Conservation (phyloP, 352 stramenopile genomes). For the Pythium phragmitis region DNA sequence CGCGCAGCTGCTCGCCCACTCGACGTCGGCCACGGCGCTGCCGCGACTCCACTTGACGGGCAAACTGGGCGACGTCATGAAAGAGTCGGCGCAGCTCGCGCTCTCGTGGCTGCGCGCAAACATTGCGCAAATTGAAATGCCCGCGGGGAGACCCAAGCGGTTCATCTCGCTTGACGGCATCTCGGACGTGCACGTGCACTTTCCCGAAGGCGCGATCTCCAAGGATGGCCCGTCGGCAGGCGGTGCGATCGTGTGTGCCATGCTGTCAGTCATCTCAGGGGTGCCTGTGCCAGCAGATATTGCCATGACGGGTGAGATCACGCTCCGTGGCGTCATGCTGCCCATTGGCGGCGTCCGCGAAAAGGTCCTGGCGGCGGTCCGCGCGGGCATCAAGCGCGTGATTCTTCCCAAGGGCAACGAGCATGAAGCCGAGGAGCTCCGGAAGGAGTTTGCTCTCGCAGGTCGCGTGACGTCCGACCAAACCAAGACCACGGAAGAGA, state of each 20-base stretch:
- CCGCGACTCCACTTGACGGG: conserved; percentile 65
- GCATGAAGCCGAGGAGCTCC: conserved; percentile 68
- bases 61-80: conserved; percentile 87
- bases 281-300: conserved; percentile 74
- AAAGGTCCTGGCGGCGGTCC: conserved; percentile 87
- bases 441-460: conserved; percentile 48
- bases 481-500: conserved; percentile 27
- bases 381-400: conserved; percentile 81
- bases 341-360: conserved; percentile 90
- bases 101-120: conserved; percentile 81
- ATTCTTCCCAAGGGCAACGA: conserved; percentile 76
- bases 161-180: conserved; percentile 51
- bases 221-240: conserved; percentile 90
- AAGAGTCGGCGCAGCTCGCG: conserved; percentile 84
- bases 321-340: conserved; percentile 84
- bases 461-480: conserved; percentile 21
- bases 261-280: conserved; percentile 74
- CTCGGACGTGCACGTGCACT: conserved; percentile 85
- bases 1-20: conserved; percentile 28
- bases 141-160: conserved; percentile 16
- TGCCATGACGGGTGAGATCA: conserved; percentile 90
- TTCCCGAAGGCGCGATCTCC: conserved; percentile 86
- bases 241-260: conserved; percentile 81
- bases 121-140: conserved; percentile 51
- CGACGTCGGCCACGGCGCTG: conserved; percentile 22